Conservation (phyloP, 2,329 filamentous ascomycete genomes). For the Claviceps sp. region DNA sequence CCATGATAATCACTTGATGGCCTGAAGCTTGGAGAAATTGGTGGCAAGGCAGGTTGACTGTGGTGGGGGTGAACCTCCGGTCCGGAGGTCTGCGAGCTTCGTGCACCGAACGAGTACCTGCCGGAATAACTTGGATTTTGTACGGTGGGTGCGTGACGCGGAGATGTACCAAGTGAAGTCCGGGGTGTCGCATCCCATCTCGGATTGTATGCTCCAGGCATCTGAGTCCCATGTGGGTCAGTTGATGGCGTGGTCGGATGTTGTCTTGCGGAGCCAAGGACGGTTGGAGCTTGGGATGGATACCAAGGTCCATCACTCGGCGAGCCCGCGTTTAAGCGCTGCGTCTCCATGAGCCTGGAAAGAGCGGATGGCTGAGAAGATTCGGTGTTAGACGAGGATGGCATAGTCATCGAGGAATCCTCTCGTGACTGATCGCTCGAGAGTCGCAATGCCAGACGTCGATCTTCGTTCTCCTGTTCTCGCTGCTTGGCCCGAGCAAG, state of each 20-base stretch:
- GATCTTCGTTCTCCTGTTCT: constrained; percentile 16
- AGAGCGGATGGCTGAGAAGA: constrained; percentile 12
- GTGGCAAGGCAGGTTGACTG: neutral
- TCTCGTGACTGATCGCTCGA: constrained; percentile 10
- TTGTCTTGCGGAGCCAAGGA: neutral
- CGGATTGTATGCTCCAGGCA: constrained; percentile 12
- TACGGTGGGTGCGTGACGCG: neutral
- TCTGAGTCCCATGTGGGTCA: neutral
- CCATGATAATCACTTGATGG: neutral
- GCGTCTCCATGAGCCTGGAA: constrained; percentile 16
- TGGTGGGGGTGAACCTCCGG: neutral
- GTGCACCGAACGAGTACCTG: neutral
- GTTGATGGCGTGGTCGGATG: neutral
- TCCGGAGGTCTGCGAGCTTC: neutral
- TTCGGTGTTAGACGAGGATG: neutral
- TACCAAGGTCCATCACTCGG: neutral
- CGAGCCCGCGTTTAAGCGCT: constrained; percentile 9
- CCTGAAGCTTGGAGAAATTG: neutral
- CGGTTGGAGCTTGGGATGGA: neutral
- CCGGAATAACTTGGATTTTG: neutral
- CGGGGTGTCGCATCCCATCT: constrained; percentile 1
- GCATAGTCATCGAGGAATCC: neutral
- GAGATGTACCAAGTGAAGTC: neutral
- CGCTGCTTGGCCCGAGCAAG: constrained; percentile 21
- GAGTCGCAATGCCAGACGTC: constrained; percentile 15